phyloP scores from a whole-genome alignment of 164 flowering plant species.

The Vitis rotundifolia region DNA sequence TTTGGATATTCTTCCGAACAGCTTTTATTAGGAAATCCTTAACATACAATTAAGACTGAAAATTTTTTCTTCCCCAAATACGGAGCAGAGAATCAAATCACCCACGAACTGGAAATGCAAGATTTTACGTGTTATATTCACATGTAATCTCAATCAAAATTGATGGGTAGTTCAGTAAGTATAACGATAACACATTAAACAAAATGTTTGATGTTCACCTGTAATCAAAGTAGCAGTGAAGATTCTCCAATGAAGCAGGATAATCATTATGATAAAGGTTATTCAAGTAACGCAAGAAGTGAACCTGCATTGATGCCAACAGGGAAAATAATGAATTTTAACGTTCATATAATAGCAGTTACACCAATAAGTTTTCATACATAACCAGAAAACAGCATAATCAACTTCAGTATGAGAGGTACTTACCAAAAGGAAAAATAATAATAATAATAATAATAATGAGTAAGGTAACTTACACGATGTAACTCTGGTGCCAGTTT shows the following conservation, averaged over 20 bases:
- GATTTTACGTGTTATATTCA: too few relatives aligned
- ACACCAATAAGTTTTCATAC: too few relatives aligned
- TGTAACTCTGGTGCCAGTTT: slow-evolving; percentile 90
- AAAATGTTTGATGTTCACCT: slow-evolving; percentile 45
- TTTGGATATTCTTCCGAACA: too few relatives aligned
- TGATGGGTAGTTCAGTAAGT: neutral
- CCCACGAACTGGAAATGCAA: too few relatives aligned
- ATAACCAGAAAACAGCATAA: too few relatives aligned
- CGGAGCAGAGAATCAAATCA: too few relatives aligned
- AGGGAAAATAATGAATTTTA: neutral
- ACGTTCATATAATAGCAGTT: neutral
- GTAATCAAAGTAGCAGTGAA: slow-evolving; percentile 89
- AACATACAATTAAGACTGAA: too few relatives aligned
- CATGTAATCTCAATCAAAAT: too few relatives aligned
- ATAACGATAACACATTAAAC: neutral
- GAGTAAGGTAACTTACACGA: slow-evolving; percentile 55
- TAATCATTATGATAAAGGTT: slow-evolving; percentile 80
- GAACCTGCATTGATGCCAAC: slow-evolving; percentile 55
- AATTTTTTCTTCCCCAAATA: too few relatives aligned
- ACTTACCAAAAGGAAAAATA: slow-evolving; percentile 1
- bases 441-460: neutral
- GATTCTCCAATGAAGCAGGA: slow-evolving; percentile 78
- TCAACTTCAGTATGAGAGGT: too few relatives aligned
- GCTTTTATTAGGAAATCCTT: too few relatives aligned
- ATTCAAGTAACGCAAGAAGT: slow-evolving; percentile 84